Percentiles rank a stretch among this genome's conserved stretches.
These are phyloP conservation scores for Phytophthora rubi DNA, from an alignment of 352 stramenopile species.

Conservation along the genomic window DNA sequence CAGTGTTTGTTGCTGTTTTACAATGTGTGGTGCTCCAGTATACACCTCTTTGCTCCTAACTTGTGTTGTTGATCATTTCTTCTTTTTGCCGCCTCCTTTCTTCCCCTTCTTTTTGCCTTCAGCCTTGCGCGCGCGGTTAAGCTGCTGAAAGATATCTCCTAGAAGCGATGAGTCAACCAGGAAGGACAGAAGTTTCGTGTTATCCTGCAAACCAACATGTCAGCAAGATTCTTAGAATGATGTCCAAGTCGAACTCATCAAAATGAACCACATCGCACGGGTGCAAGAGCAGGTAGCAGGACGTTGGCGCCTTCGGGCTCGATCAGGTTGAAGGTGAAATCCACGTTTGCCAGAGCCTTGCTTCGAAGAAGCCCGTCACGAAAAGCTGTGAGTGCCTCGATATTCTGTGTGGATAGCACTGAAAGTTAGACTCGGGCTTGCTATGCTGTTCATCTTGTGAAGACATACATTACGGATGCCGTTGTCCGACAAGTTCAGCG, in stretches of 20 bases:
- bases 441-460: background rate
- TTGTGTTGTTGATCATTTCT: conserved; percentile 28
- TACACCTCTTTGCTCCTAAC: conserved; percentile 16
- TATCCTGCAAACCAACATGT: conserved; percentile 38
- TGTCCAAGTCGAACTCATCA: background rate
- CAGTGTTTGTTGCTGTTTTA: conserved; percentile 37
- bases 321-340: conserved; percentile 84
- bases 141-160: conserved; percentile 67
- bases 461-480: conserved; percentile 68
- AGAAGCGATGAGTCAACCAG: conserved; percentile 79
- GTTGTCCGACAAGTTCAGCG: conserved; percentile 82
- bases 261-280: conserved; percentile 34
- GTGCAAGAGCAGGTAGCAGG: conserved; percentile 58
- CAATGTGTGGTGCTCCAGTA: conserved; percentile 27
- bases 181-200: conserved; percentile 73
- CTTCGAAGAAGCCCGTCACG: conserved; percentile 65
- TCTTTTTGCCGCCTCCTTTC: conserved; percentile 74
- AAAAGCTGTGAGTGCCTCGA: conserved; percentile 61
- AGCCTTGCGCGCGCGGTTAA: conserved; percentile 73
- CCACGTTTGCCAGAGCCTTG: conserved; percentile 73
- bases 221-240: background rate
- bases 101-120: conserved; percentile 86
- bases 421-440: background rate
- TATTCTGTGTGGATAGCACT: conserved; percentile 33
- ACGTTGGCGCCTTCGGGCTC: conserved; percentile 67